These are phyloP conservation scores for Juglanconis juglandina DNA, from an alignment of 2,329 filamentous ascomycete species.

Conservation along the genomic window DNA sequence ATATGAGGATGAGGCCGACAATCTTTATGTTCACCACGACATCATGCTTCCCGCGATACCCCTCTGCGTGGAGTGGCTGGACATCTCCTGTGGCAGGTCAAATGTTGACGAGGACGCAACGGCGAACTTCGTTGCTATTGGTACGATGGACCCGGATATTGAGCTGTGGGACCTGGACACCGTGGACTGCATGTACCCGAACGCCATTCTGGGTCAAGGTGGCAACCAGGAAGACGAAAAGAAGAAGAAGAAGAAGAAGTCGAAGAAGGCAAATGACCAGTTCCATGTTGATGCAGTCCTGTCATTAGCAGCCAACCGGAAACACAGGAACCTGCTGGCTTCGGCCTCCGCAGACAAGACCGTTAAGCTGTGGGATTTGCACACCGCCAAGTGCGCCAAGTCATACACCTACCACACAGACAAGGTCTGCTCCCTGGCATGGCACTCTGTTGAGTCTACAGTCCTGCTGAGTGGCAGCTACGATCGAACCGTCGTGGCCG, in stretches of 20 bases:
- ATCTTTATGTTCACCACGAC: conserved; percentile 98
- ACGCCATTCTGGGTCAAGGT: conserved; percentile 85
- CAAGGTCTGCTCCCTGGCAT: conserved; percentile 94
- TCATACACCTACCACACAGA: conserved; percentile 95
- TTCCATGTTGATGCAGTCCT: conserved; percentile 95
- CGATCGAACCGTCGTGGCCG: conserved; percentile 88
- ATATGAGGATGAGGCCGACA: conserved; percentile 92
- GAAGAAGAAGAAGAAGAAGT: conserved; percentile 86
- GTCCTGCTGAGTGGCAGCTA: conserved; percentile 90
- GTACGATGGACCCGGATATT: conserved; percentile 97
- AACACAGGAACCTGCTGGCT: conserved; percentile 90
- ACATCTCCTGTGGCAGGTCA: conserved; percentile 78
- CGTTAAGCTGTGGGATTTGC: conserved; percentile 95
- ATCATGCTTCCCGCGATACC: conserved; percentile 98
- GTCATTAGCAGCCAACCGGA: conserved; percentile 84
- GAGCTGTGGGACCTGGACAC: conserved; percentile 97
- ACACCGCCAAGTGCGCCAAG: conserved; percentile 88
- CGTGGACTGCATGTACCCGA: conserved; percentile 96
- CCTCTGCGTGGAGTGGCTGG: conserved; percentile 91
- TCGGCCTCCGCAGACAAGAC: conserved; percentile 96
- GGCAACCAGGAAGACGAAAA: conserved; percentile 51
- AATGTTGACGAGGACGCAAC: conserved; percentile 58
- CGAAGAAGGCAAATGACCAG: conserved; percentile 80
- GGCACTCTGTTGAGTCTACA: conserved; percentile 85
- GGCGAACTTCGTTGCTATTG: conserved; percentile 91